Base-by-base conservation (phyloP, 2,329 filamentous ascomycete species). In the Phyllosticta citrichinensis region DNA sequence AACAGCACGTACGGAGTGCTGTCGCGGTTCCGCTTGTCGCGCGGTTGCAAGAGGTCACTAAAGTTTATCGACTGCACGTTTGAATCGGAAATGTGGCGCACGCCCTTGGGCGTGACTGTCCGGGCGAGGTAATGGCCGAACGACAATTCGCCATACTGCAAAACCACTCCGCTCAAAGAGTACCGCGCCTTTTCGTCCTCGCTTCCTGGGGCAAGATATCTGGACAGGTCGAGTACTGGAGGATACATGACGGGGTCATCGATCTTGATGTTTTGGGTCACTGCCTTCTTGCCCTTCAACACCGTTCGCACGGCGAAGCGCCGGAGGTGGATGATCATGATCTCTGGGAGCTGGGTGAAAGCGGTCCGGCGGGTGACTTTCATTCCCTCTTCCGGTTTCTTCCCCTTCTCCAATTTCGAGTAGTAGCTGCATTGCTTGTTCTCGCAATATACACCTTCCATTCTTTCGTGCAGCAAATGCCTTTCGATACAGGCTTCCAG, bases 241-340 rank as follows among this genome's bases (percentile, higher is more conserved):
- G 52, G 52, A 14, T 52, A 33, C 11, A 19, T 25, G n/a, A 58
- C 24, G 10, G 8, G 6, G 22, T 55, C 35, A 1, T 40, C 10
- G 51, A 62, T 9, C 56, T 58, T 58, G 58, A 2, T 25, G 8
- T 22, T 22, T 22, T 22, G 2, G 22, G 22, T 2, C 22, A 22
- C 22, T 2, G 22, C 22, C 22, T 3, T 22, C 22, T 22, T 10
- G 27, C 20, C n/a, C n/a, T 12, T 11, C 22, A 9, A 6, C 19
- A 17, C 30, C 11, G 12, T 30, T 47, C n/a, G 22, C 2, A 6
- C 12, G 1, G 56, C 58, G 52, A 66, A 64, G 8, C 64, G 64
- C 20, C 50, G 40, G n/a, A 67, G 56, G 8, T 66, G 63, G 22
- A 67, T 33, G 24, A 59, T 24, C 30, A 67, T 59, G 17, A 66